Conservation (phyloP, 352 stramenopile genomes). For the Phytophthora agathidicida region DNA sequence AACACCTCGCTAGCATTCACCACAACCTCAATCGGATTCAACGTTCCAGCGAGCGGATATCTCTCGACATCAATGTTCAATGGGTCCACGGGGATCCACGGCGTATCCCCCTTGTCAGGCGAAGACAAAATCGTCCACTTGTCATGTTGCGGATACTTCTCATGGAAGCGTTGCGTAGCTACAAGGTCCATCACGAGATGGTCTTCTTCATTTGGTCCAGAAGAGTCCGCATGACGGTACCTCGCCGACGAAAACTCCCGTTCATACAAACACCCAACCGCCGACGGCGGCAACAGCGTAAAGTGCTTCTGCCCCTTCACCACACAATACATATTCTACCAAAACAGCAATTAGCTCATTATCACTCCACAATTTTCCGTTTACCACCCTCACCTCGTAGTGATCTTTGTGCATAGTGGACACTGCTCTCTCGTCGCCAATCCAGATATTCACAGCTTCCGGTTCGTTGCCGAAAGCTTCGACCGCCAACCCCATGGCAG, state of each 20-base stretch:
- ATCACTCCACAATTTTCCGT: no score
- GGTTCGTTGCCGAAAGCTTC: slow-evolving; percentile 82
- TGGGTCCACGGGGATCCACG: slow-evolving; percentile 85
- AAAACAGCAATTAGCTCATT: slow-evolving; percentile 9
- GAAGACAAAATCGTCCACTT: slow-evolving; percentile 59
- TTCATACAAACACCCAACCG: slow-evolving; percentile 92
- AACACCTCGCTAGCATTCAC: slow-evolving; percentile 73
- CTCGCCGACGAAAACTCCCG: slow-evolving; percentile 62
- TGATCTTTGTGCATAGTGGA: slow-evolving; percentile 98
- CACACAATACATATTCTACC: slow-evolving; percentile 97
- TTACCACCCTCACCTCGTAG: slow-evolving; percentile 93
- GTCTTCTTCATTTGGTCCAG: slow-evolving; percentile 9
- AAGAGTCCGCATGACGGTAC: slow-evolving; percentile 52
- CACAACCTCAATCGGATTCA: slow-evolving; percentile 72
- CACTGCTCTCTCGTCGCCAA: slow-evolving; percentile 94
- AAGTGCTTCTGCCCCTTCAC: slow-evolving; percentile 96
- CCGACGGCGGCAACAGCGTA: slow-evolving; percentile 88
- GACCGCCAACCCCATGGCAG: slow-evolving; percentile 58
- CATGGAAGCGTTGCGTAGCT: slow-evolving; percentile 55
- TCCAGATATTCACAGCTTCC: slow-evolving; percentile 97
- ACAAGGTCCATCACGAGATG: slow-evolving; percentile 29
- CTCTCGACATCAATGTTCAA: slow-evolving; percentile 57
- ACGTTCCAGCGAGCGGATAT: slow-evolving; percentile 57
- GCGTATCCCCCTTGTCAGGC: slow-evolving; percentile 56
- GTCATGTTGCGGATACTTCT: slow-evolving; percentile 49